A percentile compares a stretch with the other conserved stretches of the same genome.
Conservation (phyloP, 1,139 yeast species). For the Lodderomyces pseudojiufengensis region DNA sequence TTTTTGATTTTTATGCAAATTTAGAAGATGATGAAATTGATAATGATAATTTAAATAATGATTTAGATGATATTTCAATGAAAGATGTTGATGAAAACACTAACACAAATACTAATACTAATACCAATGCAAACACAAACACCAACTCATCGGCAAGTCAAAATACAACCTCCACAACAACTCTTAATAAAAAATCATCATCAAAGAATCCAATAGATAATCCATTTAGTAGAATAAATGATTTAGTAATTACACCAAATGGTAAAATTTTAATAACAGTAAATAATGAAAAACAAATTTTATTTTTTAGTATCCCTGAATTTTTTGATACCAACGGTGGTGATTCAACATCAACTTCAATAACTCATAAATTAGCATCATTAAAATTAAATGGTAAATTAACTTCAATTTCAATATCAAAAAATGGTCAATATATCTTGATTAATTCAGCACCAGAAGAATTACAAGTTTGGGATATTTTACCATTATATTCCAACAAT, state of each 20-base stretch:
- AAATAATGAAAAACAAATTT: conserved; percentile 55
- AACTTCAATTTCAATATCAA: conserved; percentile 40
- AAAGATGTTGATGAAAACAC: conserved; percentile 10
- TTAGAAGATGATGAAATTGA: conserved; percentile 32
- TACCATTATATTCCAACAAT: conserved; percentile 12
- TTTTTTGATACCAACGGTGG: conserved; percentile 28
- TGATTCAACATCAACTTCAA: too few species aligned
- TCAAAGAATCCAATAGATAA: conserved; percentile 13
- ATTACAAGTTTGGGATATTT: conserved; percentile 72
- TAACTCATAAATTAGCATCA: conserved; percentile 33
- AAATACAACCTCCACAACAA: too few species aligned
- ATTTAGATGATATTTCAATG: conserved; percentile 14
- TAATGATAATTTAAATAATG: not conserved
- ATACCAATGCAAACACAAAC: conserved; percentile 5
- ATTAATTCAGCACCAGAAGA: conserved; percentile 75
- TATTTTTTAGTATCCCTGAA: conserved; percentile 46
- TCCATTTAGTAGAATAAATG: conserved; percentile 56
- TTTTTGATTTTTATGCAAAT: conserved; percentile 44
- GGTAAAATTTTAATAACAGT: conserved; percentile 62
- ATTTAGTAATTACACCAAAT: conserved; percentile 59
- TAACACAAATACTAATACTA: not conserved
- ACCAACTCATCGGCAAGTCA: too few species aligned
- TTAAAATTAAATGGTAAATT: conserved; percentile 33
- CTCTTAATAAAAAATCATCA: too few species aligned
- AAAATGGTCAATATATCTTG: conserved; percentile 48